Evolutionary conservation across 2,329 filamentous ascomycete genomes (phyloP).

Genomic region (Aspergillus unguis): DNA sequence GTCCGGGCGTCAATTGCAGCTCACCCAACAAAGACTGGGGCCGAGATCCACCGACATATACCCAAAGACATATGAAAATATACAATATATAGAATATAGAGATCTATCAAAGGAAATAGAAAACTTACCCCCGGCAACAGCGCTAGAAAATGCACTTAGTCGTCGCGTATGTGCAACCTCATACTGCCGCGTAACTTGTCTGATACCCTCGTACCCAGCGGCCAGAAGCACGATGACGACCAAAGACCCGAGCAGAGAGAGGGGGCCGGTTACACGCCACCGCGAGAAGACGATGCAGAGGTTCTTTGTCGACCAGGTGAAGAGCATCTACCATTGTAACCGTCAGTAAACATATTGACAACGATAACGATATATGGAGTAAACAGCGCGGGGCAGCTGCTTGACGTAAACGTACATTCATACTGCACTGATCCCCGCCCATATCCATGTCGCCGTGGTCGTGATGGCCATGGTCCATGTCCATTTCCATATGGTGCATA

Average conservation of each 20-base stretch:
- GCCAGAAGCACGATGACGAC: conserved; percentile 76
- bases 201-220: conserved; percentile 89
- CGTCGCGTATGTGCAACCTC: conserved; percentile 56
- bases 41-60: conserved; percentile 4
- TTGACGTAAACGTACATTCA: conserved; percentile 66
- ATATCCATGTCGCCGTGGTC: conserved; percentile 56
- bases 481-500: conserved; percentile 20
- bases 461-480: conserved; percentile 46
- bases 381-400: too few species aligned
- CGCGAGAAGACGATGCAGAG: conserved; percentile 93
- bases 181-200: conserved; percentile 72
- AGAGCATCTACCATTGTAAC: conserved; percentile 72
- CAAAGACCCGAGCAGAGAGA: conserved; percentile 77
- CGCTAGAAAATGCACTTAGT: conserved; percentile 46
- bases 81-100: conserved; percentile 9
- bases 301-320: conserved; percentile 90
- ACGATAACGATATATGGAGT: not conserved
- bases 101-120: conserved; percentile 7
- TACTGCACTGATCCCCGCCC: conserved; percentile 67
- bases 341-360: not conserved
- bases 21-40: conserved; percentile 13
- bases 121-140: conserved; percentile 32
- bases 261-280: conserved; percentile 77
- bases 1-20: conserved; percentile 17
- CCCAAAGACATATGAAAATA: conserved; percentile 14